Conservation (phyloP, 2,329 filamentous ascomycete species). For the Hypoxylon sp. region DNA sequence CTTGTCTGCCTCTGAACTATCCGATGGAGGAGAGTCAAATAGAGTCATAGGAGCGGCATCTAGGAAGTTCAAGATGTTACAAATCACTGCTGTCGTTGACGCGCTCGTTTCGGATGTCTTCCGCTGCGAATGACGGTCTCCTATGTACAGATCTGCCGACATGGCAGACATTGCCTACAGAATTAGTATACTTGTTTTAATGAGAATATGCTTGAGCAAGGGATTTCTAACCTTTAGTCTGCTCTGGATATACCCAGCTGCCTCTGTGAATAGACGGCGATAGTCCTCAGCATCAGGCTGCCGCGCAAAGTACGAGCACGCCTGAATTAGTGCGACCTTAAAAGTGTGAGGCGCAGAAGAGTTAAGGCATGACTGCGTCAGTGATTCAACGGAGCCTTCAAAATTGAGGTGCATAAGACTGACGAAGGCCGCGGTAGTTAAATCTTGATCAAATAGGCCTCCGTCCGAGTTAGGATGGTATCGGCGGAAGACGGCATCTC, state of each 20-base stretch:
- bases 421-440: slow-evolving; percentile 77
- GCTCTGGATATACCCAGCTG: slow-evolving; percentile 69
- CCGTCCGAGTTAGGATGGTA: slow-evolving; percentile 63
- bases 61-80: slow-evolving; percentile 71
- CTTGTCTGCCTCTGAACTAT: slow-evolving; percentile 54
- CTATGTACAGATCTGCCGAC: slow-evolving; percentile 57
- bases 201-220: slow-evolving; percentile 20
- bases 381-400: slow-evolving; percentile 69
- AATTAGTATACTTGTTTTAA: slow-evolving; percentile 28
- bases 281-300: slow-evolving; percentile 66
- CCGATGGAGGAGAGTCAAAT: slow-evolving; percentile 59
- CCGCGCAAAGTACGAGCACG: slow-evolving; percentile 73
- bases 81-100: slow-evolving; percentile 61
- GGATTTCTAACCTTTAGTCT: slow-evolving; percentile 67
- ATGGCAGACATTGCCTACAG: slow-evolving; percentile 58
- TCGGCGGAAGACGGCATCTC: slow-evolving; percentile 74
- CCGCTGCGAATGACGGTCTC: slow-evolving; percentile 58
- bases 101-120: slow-evolving; percentile 58
- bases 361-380: slow-evolving; percentile 70
- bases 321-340: slow-evolving; percentile 74
- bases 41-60: slow-evolving; percentile 67
- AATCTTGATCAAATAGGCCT: slow-evolving; percentile 71
- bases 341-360: slow-evolving; percentile 70
- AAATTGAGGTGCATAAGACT: slow-evolving; percentile 74
- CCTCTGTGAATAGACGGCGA: slow-evolving; percentile 67